A percentile compares a stretch with the other conserved stretches of the same genome.
These are phyloP conservation scores for Starmera amethionina DNA, from an alignment of 805 yeast species.

Conservation along the genomic window DNA sequence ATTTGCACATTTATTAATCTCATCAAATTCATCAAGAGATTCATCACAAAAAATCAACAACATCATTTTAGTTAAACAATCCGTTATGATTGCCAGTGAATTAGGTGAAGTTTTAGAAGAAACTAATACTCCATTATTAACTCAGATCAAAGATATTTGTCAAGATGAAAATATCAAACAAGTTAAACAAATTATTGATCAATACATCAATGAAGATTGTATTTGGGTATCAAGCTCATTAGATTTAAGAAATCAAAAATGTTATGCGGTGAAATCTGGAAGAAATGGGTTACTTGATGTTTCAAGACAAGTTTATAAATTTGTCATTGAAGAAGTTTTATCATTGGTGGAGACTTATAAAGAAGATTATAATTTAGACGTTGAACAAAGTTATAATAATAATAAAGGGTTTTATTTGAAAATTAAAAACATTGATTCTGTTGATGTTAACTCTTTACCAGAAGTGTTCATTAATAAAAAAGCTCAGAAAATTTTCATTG, in stretches of 20 bases:
- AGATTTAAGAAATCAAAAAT: constrained; percentile 33
- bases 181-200: constrained; percentile 19
- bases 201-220: constrained; percentile 31
- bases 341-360: constrained; percentile 17
- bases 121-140: constrained; percentile 10
- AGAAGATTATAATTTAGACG: constrained; percentile 12
- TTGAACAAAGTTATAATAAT: constrained; percentile 26
- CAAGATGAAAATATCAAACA: constrained; percentile 13
- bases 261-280: constrained; percentile 35
- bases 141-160: constrained; percentile 22
- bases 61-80: constrained; percentile 28
- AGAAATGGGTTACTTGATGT: constrained; percentile 35
- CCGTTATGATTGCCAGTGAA: constrained; percentile 16
- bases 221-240: constrained; percentile 28
- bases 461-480: constrained; percentile 23
- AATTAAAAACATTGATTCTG: constrained; percentile 13
- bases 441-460: constrained; percentile 18
- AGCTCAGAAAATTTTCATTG: constrained; percentile 22
- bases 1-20: constrained; percentile 25
- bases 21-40: constrained; percentile 17
- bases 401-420: constrained; percentile 29
- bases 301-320: constrained; percentile 31
- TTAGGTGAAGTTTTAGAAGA: constrained; percentile 11
- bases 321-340: constrained; percentile 26
- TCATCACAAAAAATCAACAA: constrained; percentile 31